Evolutionary conservation across 2,329 filamentous ascomycete genomes (phyloP).

Genomic region (Botryotinia calthae): DNA sequence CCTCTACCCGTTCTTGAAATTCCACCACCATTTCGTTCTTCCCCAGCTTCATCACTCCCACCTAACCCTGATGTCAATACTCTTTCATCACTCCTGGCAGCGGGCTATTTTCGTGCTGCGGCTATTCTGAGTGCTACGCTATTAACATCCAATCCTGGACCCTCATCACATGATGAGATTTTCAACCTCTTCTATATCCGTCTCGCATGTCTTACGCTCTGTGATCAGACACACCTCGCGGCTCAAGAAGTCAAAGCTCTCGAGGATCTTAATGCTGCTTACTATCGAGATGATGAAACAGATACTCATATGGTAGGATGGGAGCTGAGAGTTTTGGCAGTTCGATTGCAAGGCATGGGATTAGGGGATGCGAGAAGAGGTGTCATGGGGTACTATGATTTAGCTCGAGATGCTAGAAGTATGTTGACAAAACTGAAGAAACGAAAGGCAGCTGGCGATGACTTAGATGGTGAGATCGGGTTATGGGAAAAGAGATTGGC

Average conservation of each 20-base stretch:
- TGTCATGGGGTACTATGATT: slow-evolving; percentile 87
- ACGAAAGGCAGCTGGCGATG: slow-evolving; percentile 9
- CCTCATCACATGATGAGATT: slow-evolving; percentile 61
- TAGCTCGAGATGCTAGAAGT: slow-evolving; percentile 72
- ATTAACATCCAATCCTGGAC: slow-evolving; percentile 53
- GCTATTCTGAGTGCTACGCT: slow-evolving; percentile 65
- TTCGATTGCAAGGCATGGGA: slow-evolving; percentile 80
- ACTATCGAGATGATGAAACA: slow-evolving; percentile 54
- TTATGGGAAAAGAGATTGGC: slow-evolving; percentile 70
- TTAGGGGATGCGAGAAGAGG: slow-evolving; percentile 81
- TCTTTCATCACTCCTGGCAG: slow-evolving; percentile 64
- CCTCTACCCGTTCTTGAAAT: slow-evolving; percentile 64
- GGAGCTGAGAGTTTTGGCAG: slow-evolving; percentile 77
- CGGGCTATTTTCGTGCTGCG: slow-evolving; percentile 77
- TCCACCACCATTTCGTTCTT: slow-evolving; percentile 65
- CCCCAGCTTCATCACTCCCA: slow-evolving; percentile 50
- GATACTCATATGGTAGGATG: slow-evolving; percentile 75
- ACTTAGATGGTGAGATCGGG: slow-evolving; percentile 44
- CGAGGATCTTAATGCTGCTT: slow-evolving; percentile 57
- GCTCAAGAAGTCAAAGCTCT: slow-evolving; percentile 64
- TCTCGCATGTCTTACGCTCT: slow-evolving; percentile 76
- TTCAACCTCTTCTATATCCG: slow-evolving; percentile 78
- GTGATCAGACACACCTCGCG: slow-evolving; percentile 68
- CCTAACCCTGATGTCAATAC: slow-evolving; percentile 58
- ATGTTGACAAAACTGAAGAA: slow-evolving; percentile 52